A percentile compares a stretch with the other conserved stretches of the same genome.
Evolutionary conservation across 2,329 filamentous ascomycete genomes (phyloP).

Genomic region (Ambrosiella cleistominuta): DNA sequence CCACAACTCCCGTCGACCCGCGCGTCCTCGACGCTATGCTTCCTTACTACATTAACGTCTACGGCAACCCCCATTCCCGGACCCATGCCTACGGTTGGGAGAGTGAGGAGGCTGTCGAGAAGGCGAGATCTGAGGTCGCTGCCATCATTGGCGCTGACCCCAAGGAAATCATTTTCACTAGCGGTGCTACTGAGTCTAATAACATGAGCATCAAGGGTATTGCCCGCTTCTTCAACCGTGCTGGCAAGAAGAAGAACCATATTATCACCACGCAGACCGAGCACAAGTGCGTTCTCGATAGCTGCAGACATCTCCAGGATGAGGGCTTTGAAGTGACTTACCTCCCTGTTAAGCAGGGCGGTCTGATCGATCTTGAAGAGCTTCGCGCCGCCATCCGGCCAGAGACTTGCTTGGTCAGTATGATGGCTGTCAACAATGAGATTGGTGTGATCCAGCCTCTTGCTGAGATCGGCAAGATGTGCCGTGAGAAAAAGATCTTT

Average conservation of each 20-base stretch:
- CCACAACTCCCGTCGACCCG: constrained; percentile 87
- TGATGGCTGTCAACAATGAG: constrained; percentile 99
- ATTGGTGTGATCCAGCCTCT: constrained; percentile 98
- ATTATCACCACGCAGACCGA: constrained; percentile 96
- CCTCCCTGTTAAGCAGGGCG: constrained; percentile 71
- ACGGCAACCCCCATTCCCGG: constrained; percentile 91
- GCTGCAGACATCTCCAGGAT: constrained; percentile 88
- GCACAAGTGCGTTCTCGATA: constrained; percentile 97
- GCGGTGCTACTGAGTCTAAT: constrained; percentile 94
- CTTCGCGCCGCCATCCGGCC: constrained; percentile 79
- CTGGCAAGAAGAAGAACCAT: constrained; percentile 95
- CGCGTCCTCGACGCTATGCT: constrained; percentile 94
- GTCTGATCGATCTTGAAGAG: constrained; percentile 68
- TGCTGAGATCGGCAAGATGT: constrained; percentile 82
- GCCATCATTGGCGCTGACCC: constrained; percentile 79
- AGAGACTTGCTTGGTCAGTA: constrained; percentile 80
- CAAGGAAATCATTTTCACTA: constrained; percentile 98
- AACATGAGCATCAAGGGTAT: constrained; percentile 99
- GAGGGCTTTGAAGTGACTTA: constrained; percentile 97
- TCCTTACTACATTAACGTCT: constrained; percentile 80
- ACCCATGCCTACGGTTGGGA: constrained; percentile 99
- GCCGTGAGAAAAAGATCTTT: constrained; percentile 81
- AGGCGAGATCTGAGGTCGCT: constrained; percentile 69
- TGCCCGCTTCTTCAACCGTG: constrained; percentile 80
- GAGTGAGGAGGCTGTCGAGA: constrained; percentile 82